Percentiles rank a stretch among this genome's conserved stretches.
Conservation (phyloP, 306 rosid genomes). For the Datisca glomerata region DNA sequence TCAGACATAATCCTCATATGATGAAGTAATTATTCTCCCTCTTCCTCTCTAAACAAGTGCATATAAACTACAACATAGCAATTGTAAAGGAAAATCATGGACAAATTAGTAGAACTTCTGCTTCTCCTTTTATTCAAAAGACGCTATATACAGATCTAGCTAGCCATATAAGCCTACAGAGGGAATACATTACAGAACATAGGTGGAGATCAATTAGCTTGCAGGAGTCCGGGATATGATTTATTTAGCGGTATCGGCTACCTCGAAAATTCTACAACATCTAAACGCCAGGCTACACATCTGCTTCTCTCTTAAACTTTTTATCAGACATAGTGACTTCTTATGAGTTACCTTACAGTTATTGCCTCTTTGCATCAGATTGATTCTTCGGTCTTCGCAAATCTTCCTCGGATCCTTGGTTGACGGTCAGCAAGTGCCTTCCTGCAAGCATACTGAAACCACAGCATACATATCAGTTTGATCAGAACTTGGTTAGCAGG, state of each 20-base stretch:
- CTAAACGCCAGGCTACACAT: no score
- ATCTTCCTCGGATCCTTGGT: slow-evolving; percentile 97
- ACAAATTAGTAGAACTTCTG: slow-evolving; percentile 9
- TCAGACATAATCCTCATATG: no score
- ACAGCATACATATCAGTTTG: slow-evolving; percentile 4
- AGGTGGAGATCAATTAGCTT: slow-evolving; percentile 6
- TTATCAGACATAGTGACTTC: slow-evolving; percentile 25
- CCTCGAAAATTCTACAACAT: slow-evolving; percentile 7
- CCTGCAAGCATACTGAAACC: slow-evolving; percentile 87
- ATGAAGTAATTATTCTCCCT: no score
- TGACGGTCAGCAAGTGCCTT: slow-evolving; percentile 99
- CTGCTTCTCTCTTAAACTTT: neutral
- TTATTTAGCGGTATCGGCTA: slow-evolving; percentile 1
- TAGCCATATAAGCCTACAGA: slow-evolving; percentile 7
- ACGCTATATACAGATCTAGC: slow-evolving; percentile 8
- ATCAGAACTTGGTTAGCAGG: neutral
- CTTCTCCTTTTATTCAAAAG: slow-evolving; percentile 10
- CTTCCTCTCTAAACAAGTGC: slow-evolving; percentile 23
- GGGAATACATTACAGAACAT: slow-evolving; percentile 2
- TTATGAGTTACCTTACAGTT: slow-evolving; percentile 11
- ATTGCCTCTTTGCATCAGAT: slow-evolving; percentile 43
- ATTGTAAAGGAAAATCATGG: no score
- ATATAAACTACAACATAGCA: no score
- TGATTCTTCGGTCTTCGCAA: slow-evolving; percentile 83
- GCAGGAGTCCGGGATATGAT: slow-evolving; percentile 6